Evolutionary conservation across 1,284 basidiomycete species (phyloP).

Genomic region (Melampsora larici-populina): DNA sequence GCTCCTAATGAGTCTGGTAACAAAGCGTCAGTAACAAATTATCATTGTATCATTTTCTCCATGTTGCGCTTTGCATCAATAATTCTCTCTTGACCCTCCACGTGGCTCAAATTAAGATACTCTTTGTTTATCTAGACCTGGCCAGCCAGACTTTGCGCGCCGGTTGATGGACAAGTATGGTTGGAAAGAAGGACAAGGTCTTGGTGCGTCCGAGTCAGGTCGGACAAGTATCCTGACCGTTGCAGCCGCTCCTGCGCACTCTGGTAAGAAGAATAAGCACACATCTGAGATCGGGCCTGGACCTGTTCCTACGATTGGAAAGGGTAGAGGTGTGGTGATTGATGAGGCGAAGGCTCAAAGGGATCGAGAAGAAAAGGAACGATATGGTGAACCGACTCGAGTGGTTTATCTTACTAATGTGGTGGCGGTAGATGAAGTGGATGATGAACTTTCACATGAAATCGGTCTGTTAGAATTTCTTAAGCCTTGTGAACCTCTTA

Average conservation of each 20-base stretch:
- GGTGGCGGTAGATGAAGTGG: slow-evolving; percentile 77
- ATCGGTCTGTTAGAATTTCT: slow-evolving; percentile 56
- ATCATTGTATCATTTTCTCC: not conserved
- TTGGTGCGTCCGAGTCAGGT: slow-evolving; percentile 75
- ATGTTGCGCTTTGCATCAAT: not conserved
- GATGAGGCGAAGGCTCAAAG: slow-evolving; percentile 43
- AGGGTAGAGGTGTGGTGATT: slow-evolving; percentile 41
- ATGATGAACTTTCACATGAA: slow-evolving; percentile 78
- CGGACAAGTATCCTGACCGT: slow-evolving; percentile 81
- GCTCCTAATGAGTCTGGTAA: slow-evolving; percentile 6
- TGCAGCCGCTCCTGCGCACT: slow-evolving; percentile 56
- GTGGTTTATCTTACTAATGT: slow-evolving; percentile 82
- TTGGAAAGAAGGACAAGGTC: slow-evolving; percentile 83
- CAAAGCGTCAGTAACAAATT: slow-evolving; percentile 33
- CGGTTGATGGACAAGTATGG: slow-evolving; percentile 89
- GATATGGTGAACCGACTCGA: slow-evolving; percentile 79
- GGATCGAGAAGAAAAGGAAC: slow-evolving; percentile 37
- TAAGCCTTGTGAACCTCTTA: not conserved
- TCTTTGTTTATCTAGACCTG: slow-evolving; percentile 21
- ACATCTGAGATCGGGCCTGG: slow-evolving; percentile 47
- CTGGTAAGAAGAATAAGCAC: slow-evolving; percentile 51
- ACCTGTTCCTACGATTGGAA: slow-evolving; percentile 16
- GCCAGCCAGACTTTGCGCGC: slow-evolving; percentile 66
- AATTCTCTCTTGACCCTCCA: not conserved
- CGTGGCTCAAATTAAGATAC: not conserved